phyloP scores from a whole-genome alignment of 768 basidiomycete species.

The Clavaria fumosa region DNA sequence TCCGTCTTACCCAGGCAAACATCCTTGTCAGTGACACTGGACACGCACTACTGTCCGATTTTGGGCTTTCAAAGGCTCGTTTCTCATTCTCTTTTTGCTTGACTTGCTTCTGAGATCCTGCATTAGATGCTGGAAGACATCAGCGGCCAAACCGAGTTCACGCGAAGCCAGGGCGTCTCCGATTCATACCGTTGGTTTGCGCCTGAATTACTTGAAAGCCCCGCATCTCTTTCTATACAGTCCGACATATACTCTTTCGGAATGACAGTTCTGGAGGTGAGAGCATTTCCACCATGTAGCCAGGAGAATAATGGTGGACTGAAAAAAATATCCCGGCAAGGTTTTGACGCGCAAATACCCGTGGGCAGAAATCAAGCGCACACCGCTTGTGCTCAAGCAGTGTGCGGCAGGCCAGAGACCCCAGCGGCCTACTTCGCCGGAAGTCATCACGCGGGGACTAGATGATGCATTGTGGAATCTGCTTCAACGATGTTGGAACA shows the following conservation, averaged over 20 bases:
- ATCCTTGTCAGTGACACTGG: conserved; percentile 31
- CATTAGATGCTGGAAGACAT: conserved; percentile 43
- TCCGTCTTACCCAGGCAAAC: conserved; percentile 29
- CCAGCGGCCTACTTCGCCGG: conserved; percentile 7
- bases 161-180: conserved; percentile 32
- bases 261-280: not conserved
- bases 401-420: conserved; percentile 15
- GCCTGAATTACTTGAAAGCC: conserved; percentile 37
- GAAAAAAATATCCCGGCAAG: conserved; percentile 16
- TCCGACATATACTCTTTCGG: conserved; percentile 12
- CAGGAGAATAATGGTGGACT: too few species aligned
- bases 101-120: too few species aligned
- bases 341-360: conserved; percentile 39
- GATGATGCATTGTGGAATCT: conserved; percentile 12
- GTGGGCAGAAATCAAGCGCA: conserved; percentile 33
- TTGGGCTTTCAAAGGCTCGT: conserved; percentile 35
- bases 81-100: not conserved
- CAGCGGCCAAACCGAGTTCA: conserved; percentile 40
- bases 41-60: conserved; percentile 37
- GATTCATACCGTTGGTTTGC: conserved; percentile 40
- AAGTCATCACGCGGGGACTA: conserved; percentile 10
- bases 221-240: conserved; percentile 29
- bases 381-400: conserved; percentile 33
- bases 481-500: conserved; percentile 9
- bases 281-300: too few species aligned